These are phyloP conservation scores for Priceomyces medius DNA, from an alignment of 805 yeast species.

Conservation along the genomic window DNA sequence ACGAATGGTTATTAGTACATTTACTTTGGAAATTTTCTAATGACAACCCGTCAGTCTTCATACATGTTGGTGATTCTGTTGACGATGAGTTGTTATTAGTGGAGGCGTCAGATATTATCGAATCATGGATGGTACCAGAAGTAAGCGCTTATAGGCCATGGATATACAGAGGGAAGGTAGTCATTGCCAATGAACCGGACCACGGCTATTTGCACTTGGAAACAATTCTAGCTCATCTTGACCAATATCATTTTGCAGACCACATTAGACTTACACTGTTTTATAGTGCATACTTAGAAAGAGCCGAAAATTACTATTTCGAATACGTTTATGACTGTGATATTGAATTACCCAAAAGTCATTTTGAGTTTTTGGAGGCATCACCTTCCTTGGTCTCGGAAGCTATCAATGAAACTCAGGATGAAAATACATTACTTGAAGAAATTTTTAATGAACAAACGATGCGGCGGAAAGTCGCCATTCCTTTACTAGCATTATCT, in stretches of 20 bases:
- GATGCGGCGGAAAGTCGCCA: constrained; percentile 1
- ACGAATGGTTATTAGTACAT: constrained; percentile 44
- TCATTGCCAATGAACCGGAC: constrained; percentile 14
- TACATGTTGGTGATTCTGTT: constrained; percentile 45
- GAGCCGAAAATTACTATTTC: constrained; percentile 5
- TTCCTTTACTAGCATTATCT: constrained; percentile 9
- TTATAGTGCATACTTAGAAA: constrained; percentile 3
- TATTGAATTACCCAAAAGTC: constrained; percentile 2
- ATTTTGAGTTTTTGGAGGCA: background rate
- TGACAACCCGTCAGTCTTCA: constrained; percentile 33
- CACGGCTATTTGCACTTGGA: constrained; percentile 8
- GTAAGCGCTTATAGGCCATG: constrained; percentile 52
- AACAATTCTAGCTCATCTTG: constrained; percentile 10
- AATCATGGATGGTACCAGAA: constrained; percentile 48
- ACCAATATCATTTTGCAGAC: constrained; percentile 8
- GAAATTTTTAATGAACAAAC: background rate
- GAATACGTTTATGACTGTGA: constrained; percentile 8
- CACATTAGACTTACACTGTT: background rate
- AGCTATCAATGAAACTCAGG: constrained; percentile 5
- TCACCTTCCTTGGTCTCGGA: constrained; percentile 6
- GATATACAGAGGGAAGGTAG: constrained; percentile 43
- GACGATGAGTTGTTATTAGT: constrained; percentile 58
- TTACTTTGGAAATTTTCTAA: constrained; percentile 39
- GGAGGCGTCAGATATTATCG: constrained; percentile 47
- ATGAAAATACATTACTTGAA: background rate